These are phyloP conservation scores for Geotrichum macrosporum DNA, from an alignment of 1,139 yeast species.

Conservation along the genomic window DNA sequence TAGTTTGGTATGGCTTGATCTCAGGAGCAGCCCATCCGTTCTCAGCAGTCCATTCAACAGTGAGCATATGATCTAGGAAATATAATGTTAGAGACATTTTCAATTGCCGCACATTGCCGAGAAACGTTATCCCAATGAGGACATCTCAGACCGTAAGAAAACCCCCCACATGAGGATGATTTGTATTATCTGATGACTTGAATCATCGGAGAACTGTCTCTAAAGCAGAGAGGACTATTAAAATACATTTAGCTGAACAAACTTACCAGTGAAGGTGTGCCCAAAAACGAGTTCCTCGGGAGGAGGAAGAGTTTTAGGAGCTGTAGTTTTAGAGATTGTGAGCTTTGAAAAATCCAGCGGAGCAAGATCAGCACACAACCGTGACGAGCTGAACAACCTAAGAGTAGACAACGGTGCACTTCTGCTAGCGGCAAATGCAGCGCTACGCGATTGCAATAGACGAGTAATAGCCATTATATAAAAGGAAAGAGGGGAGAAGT, in stretches of 20 bases:
- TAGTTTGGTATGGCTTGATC: slow-evolving; percentile 77
- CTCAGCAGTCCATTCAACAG: slow-evolving; percentile 73
- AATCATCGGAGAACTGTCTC: neutral
- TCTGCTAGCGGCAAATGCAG: neutral
- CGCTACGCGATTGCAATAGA: too few relatives aligned
- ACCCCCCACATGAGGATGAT: too few relatives aligned
- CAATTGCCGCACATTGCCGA: neutral
- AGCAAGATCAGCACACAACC: slow-evolving; percentile 12
- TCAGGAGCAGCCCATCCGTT: slow-evolving; percentile 84
- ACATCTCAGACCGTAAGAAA: too few relatives aligned
- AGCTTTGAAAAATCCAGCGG: slow-evolving; percentile 65
- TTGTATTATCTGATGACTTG: too few relatives aligned
- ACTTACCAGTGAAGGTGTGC: slow-evolving; percentile 57
- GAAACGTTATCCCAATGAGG: neutral
- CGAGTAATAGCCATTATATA: too few relatives aligned
- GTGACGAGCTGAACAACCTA: slow-evolving; percentile 12
- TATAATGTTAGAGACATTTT: neutral
- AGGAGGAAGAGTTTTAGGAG: slow-evolving; percentile 64
- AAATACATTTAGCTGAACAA: slow-evolving; percentile 24
- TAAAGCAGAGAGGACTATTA: slow-evolving; percentile 23
- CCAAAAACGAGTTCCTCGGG: slow-evolving; percentile 82
- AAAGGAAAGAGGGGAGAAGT: too few relatives aligned
- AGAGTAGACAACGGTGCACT: neutral
- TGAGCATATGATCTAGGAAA: slow-evolving; percentile 67
- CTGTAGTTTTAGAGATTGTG: slow-evolving; percentile 50